These are phyloP conservation scores for Podila verticillata DNA, from an alignment of 192 early-diverging fungal species.

Conservation along the genomic window DNA sequence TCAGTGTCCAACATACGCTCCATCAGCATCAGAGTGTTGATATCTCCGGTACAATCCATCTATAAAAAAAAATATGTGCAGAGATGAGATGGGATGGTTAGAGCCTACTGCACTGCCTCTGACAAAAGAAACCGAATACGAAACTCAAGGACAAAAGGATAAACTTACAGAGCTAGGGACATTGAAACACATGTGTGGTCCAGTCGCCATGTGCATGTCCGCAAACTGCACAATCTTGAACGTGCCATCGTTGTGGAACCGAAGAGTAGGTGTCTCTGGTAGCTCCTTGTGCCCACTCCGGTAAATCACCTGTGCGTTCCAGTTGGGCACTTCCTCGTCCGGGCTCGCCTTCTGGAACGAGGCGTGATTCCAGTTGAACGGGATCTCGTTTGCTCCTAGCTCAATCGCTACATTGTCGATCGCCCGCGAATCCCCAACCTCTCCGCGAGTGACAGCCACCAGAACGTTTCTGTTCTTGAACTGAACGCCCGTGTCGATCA, in stretches of 20 bases:
- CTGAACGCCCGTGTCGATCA: conserved; percentile 33
- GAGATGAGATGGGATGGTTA: not conserved
- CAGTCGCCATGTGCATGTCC: conserved; percentile 58
- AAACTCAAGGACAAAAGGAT: no score
- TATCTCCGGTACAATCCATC: conserved; percentile 54
- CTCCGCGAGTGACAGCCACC: conserved; percentile 20
- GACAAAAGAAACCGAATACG: no score
- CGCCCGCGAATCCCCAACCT: conserved; percentile 1
- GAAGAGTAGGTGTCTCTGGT: conserved; percentile 22
- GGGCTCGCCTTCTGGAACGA: conserved; percentile 3
- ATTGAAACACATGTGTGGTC: conserved; percentile 49
- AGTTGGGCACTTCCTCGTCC: conserved; percentile 23
- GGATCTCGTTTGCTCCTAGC: conserved; percentile 26
- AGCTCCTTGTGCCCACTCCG: conserved; percentile 8
- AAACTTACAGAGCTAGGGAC: conserved; percentile 36
- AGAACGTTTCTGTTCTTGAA: conserved; percentile 37
- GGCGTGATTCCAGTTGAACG: conserved; percentile 24
- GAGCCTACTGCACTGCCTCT: no score
- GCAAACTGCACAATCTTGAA: conserved; percentile 62
- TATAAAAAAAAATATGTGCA: conserved; percentile 5
- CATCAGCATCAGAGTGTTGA: conserved; percentile 49
- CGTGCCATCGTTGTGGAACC: conserved; percentile 48
- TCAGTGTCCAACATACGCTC: conserved; percentile 54
- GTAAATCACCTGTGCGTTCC: conserved; percentile 41
- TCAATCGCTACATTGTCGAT: conserved; percentile 41